These are phyloP conservation scores for Petunia axillaris DNA, from an alignment of 257 asterid species.

Conservation along the genomic window DNA sequence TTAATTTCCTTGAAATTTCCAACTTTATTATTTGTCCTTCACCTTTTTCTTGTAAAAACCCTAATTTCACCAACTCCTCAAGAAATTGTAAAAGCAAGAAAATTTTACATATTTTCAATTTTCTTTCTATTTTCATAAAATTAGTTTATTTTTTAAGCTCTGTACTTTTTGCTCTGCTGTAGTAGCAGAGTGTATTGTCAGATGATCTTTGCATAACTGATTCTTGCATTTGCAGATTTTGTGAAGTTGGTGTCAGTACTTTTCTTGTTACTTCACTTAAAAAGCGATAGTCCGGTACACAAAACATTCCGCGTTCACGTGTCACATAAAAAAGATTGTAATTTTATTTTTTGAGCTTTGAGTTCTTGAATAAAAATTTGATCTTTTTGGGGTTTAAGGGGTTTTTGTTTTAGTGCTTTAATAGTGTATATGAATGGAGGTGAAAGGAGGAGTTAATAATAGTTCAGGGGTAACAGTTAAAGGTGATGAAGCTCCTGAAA, in stretches of 20 bases:
- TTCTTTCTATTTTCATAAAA: slow-evolving; percentile 30
- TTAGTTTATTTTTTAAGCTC: slow-evolving; percentile 26
- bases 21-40: slow-evolving; percentile 43
- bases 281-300: background rate
- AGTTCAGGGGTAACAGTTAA: slow-evolving; percentile 53
- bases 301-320: too few relatives aligned
- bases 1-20: slow-evolving; percentile 37
- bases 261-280: slow-evolving; percentile 33
- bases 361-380: background rate
- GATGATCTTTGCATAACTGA: slow-evolving; percentile 48
- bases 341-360: slow-evolving; percentile 14
- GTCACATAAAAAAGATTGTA: slow-evolving; percentile 21
- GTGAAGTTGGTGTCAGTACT: slow-evolving; percentile 30
- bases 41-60: slow-evolving; percentile 55
- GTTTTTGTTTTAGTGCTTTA: slow-evolving; percentile 34
- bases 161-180: slow-evolving; percentile 48
- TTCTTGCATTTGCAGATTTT: slow-evolving; percentile 41
- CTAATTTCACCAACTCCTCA: slow-evolving; percentile 53
- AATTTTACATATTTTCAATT: slow-evolving; percentile 29
- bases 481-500: slow-evolving; percentile 65
- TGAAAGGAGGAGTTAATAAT: slow-evolving; percentile 58
- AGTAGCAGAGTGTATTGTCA: slow-evolving; percentile 48
- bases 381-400: slow-evolving; percentile 38
- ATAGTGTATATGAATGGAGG: slow-evolving; percentile 73
- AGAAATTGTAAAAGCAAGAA: slow-evolving; percentile 34